Base-by-base conservation (phyloP, 176 grass and related monocot species). In the sorghum (Sorghum bicolor) region DNA sequence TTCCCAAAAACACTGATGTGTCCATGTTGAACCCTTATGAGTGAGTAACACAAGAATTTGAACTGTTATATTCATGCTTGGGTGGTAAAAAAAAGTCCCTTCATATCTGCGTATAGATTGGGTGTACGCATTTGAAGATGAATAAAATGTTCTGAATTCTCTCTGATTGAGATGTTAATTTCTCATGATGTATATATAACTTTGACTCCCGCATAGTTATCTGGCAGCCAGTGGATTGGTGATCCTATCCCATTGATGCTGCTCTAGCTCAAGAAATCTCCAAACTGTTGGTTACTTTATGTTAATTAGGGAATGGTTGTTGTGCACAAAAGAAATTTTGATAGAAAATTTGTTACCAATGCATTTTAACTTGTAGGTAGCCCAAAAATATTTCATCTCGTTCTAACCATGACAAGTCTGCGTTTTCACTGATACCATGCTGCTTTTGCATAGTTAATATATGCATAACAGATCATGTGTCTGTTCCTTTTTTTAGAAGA, bases 91-190 rank as follows among this genome's bases (percentile, higher is more conserved):
- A 58, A 40, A 28, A 31, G 50, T 67, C 33, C 20, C 4, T 2
- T 17, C 28, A 10, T 52, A 47, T 63, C 39, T 63, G 30, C 29
- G 32, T 80, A 44, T 52, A 48, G 16, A 45, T 75, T 77, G 29
- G 52, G 75, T 70, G 32, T 81, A 11, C 19, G 58, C 32, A 45
- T 76, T 75, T 76, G 62, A 67, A 69, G 28, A 16, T 61, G n/a
- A 64, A 63, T 62, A 45, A 13, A 58, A 28, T 52, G 16, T 50
- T 72, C 47, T 63, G 15, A 72, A 15, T 85, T 75, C 20, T 45
- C 0, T 2, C 28, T 34, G 2, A 2, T 66, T 48, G 17, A 6
- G 41, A 66, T 48, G n/a, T 16, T 31, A 5, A 24, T 50, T 67
- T 31, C 48, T 6, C 29, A 52, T 80, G 26, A 22, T 79, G 26